These are phyloP conservation scores for Alternaria conjuncta DNA, from an alignment of 2,329 filamentous ascomycete species.

Conservation along the genomic window DNA sequence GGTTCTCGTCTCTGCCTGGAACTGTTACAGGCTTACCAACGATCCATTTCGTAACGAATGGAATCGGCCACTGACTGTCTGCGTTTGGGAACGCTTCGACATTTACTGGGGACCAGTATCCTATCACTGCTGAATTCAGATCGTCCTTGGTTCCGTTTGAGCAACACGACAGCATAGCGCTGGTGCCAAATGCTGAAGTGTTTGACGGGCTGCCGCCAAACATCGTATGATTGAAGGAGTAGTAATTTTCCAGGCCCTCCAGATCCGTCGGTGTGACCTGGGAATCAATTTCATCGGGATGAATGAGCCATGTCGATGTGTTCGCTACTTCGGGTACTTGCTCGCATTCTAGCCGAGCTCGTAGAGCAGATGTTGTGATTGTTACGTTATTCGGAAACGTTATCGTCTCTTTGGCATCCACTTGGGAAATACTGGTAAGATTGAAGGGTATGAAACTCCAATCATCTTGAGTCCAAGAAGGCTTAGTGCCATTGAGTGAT, in stretches of 20 bases:
- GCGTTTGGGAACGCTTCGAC: not conserved
- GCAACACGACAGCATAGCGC: conserved; percentile 10
- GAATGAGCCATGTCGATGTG: conserved; percentile 14
- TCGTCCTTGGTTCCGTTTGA: conserved; percentile 11
- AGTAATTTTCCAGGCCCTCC: not conserved
- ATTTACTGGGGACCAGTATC: conserved; percentile 20
- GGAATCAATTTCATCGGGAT: not conserved
- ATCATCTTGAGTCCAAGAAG: conserved; percentile 18
- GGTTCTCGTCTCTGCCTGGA: not conserved
- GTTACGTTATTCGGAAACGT: conserved; percentile 12
- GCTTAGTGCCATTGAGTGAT: conserved; percentile 17
- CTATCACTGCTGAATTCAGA: conserved; percentile 8
- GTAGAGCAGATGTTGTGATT: conserved; percentile 10
- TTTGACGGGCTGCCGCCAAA: conserved; percentile 3
- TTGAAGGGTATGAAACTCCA: conserved; percentile 24
- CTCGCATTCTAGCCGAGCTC: conserved; percentile 15
- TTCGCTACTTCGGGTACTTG: conserved; percentile 9
- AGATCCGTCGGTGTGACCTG: not conserved
- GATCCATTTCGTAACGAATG: conserved; percentile 19
- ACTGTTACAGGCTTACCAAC: not conserved
- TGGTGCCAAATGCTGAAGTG: conserved; percentile 7
- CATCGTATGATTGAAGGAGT: not conserved
- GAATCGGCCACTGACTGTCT: conserved; percentile 10
- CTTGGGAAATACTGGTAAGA: conserved; percentile 2
- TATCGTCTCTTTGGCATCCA: not conserved